Evolutionary conservation across 306 rosid species (phyloP), one percentile per base, ranked within the genome.

Genomic region (Biancaea sappan): DNA sequence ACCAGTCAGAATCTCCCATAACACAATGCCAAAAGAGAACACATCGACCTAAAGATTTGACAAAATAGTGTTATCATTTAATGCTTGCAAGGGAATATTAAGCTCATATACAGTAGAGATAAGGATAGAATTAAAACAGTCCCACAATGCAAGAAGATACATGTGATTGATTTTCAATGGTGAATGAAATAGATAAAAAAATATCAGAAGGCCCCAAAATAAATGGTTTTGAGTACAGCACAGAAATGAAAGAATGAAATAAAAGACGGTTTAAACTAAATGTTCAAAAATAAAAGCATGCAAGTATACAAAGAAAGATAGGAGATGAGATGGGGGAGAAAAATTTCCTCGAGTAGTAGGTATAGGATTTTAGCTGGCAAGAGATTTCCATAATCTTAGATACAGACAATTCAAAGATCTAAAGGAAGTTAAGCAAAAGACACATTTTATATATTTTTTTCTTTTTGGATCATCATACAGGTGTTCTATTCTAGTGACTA

Each of bases 1-100:
- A 16, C 98, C 96, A 0, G 98, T 94, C 70, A 94, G 94, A 79
- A 94, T 91, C 86, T 94, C 97, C 98, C 98, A 94, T 32, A 94
- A 74, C 26, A 89, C 94, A 29, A 94, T 91, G 43, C 98, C 98
- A 41, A 94, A 91, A 46, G 97, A 94, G 87, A 94, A 94, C 44
- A 91, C 89, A 44, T 94, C 98, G 80, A 94, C 98, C 98, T 94
- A 78, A 57, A 61, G 10, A 67, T 43, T 54, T 38, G 8, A 78
- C 18, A 66, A 74, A 65, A 65, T 19, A 77, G 8, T 1, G n/a
- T 71, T 73, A 70, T 73, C 61, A 69, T 43, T 38, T 37, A 66
- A 16, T 29, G 46, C 16, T 15, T 16, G 51, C 13, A 9, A 57
- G 35, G 63, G 44, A 62, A 32, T 54, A 69, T 63, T 52, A 54